Base-by-base conservation (phyloP, 768 basidiomycete genomes). In the Sistotremastrum suecicum region DNA sequence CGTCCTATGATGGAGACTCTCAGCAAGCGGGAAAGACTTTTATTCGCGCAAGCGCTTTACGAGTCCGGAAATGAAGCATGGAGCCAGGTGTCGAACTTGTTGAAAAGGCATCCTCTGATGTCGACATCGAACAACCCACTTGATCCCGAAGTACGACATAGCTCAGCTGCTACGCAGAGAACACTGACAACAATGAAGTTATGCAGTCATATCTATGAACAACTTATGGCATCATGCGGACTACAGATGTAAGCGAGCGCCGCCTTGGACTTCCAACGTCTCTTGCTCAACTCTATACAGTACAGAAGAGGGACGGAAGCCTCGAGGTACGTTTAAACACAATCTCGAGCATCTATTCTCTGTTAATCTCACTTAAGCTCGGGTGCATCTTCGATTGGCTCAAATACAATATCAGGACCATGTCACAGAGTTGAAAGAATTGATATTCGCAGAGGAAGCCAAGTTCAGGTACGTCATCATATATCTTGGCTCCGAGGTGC, bases 1-100 rank as follows among this genome's bases (percentile, higher is more conserved):
- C 20, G 20, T 20, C 20, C 20, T 20, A 20, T 20, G 20, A 20
- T 20, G 20, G 20, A 20, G 20, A 20, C 20, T 33, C 45, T 61
- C 43, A 58, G 46, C 51, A 70, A 62, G 42, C 58, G 83, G 44
- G 88, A 92, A 63, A 69, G 75, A 47, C 79, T 95, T 42, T 63
- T 95, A 31, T 72, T 94, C 42, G 77, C 89, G 2, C 91, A 95
- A 63, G 80, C 87, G 0, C 80, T 87, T 38, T 85, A 85, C 62
- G 85, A 91, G 57, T 68, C 80, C 46, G 89, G 90, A 9, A 66
- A 76, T 34, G 63, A 70, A 40, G 69, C 70, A 3, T 91, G 90
- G 90, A 55, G 68, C 34, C 60, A 69, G 5, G 75, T 92, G 6
- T 70, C 83, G 20, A 71, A 71, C 38, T 52, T 83, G 5, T 71